Evolutionary conservation across 2,329 filamentous ascomycete genomes (phyloP).

Genomic region (Fusarium buharicum): DNA sequence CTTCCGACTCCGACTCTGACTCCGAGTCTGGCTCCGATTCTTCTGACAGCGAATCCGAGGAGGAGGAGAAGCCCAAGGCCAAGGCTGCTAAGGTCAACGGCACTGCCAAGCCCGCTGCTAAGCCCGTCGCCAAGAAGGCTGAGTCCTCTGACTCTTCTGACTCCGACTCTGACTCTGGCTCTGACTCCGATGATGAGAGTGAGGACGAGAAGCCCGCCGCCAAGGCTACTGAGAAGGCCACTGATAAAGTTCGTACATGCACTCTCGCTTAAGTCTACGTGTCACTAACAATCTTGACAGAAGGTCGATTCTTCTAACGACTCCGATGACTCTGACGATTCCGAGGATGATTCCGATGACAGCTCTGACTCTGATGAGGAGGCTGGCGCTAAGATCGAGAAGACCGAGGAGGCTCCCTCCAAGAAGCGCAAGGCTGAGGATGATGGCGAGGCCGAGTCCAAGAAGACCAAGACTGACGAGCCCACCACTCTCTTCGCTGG

Average conservation of each 20-base stretch:
- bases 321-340: conserved; percentile 49
- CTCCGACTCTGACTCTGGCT: conserved; percentile 52
- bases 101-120: conserved; percentile 41
- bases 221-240: conserved; percentile 49
- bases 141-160: conserved; percentile 49
- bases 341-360: conserved; percentile 49
- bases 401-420: conserved; percentile 54
- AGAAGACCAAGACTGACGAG: conserved; percentile 74
- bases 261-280: neutral
- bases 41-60: conserved; percentile 49
- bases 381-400: conserved; percentile 51
- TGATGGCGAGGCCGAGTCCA: conserved; percentile 60
- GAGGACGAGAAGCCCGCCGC: conserved; percentile 51
- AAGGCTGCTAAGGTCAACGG: conserved; percentile 47
- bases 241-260: conserved; percentile 46
- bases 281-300: conserved; percentile 38
- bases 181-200: conserved; percentile 52
- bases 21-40: conserved; percentile 50
- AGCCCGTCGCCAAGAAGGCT: conserved; percentile 38
- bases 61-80: conserved; percentile 50
- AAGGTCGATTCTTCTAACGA: conserved; percentile 47
- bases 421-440: conserved; percentile 64
- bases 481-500: conserved; percentile 82
- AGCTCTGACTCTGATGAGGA: conserved; percentile 52
- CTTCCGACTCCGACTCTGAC: conserved; percentile 48